These are phyloP conservation scores for Leishmania martiniquensis DNA, from an alignment of 208 protist genomes.

Conservation along the genomic window DNA sequence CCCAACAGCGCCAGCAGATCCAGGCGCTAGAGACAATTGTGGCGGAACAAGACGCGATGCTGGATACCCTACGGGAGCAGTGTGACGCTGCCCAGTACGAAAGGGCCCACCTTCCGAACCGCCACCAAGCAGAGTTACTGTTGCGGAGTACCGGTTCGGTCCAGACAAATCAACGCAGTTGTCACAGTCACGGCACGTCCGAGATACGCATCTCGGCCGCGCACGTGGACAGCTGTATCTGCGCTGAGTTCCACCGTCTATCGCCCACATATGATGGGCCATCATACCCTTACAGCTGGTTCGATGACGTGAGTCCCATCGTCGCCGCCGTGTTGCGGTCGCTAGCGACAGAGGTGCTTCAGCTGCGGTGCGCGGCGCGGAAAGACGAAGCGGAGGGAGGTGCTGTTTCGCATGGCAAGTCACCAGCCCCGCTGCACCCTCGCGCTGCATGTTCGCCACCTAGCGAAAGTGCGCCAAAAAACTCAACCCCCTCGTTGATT, in stretches of 20 bases:
- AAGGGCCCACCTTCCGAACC: conserved; percentile 24
- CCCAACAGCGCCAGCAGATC: conserved; percentile 37
- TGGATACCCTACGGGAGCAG: conserved; percentile 38
- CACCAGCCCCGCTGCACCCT: background rate
- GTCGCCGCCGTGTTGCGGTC: conserved; percentile 42
- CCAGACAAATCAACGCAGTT: background rate
- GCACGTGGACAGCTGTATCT: conserved; percentile 13
- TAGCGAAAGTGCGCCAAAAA: background rate
- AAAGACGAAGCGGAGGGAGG: background rate
- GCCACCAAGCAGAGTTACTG: conserved; percentile 42
- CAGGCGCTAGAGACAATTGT: conserved; percentile 38
- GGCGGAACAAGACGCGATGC: conserved; percentile 51
- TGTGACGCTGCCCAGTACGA: conserved; percentile 39
- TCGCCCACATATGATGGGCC: background rate
- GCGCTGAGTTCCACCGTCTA: conserved; percentile 13
- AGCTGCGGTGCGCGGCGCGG: conserved; percentile 17
- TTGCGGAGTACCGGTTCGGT: background rate
- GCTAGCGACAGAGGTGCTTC: conserved; percentile 45
- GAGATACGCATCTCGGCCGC: conserved; percentile 11
- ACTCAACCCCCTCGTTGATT: background rate
- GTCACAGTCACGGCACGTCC: background rate
- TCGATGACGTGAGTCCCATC: conserved; percentile 28
- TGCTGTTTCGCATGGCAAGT: background rate
- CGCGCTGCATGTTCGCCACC: background rate
- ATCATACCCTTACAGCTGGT: conserved; percentile 3